Evolutionary conservation across 2,329 filamentous ascomycete species (phyloP), one percentile per base, ranked within the genome.

Genomic region (Drechslerella coelobrocha): DNA sequence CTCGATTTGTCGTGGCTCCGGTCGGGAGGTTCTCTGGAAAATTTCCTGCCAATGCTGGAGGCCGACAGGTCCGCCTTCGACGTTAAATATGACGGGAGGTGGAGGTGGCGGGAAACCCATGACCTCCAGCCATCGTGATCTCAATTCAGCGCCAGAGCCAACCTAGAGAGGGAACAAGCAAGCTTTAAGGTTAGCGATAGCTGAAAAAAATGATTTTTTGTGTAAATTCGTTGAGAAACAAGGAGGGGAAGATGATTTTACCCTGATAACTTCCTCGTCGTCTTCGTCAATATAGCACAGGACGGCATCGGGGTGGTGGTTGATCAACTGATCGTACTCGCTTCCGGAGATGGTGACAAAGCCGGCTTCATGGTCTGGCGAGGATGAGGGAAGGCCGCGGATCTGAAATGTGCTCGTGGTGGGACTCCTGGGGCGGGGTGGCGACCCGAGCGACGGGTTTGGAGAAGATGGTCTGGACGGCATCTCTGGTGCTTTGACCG

Each of bases 221-320:
- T 47, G 47, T 39, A n/a, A n/a, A n/a, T n/a, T n/a, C n/a, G n/a
- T 24, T 51, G 51, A 47, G 69, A 31, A 47, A 48, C 31, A 21
- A n/a, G 14, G 19, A n/a, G 43, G 9, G 2, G 39, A 21, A 1
- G 17, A 29, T 24, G 34, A 23, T 50, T 23, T 60, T 69, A 76
- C 75, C 47, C 73, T 74, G 56, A 76, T 76, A 43, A 75, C 62
- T 57, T 76, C 75, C 19, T 74, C 75, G 37, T 76, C 75, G 47
- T 76, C 75, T 23, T 76, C 75, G 41, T 76, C 75, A 17, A 76
- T 63, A 69, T 76, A 76, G 47, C 72, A 73, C 51, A 76, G 66
- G 19, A 59, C 71, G 23, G 75, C 71, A 48, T 75, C 74, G n/a
- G 75, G 75, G 29, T 75, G 71, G 29, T 73, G 55, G 14, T 27